phyloP scores from a whole-genome alignment of 306 rosid species.

The Ochetophila trinervis region DNA sequence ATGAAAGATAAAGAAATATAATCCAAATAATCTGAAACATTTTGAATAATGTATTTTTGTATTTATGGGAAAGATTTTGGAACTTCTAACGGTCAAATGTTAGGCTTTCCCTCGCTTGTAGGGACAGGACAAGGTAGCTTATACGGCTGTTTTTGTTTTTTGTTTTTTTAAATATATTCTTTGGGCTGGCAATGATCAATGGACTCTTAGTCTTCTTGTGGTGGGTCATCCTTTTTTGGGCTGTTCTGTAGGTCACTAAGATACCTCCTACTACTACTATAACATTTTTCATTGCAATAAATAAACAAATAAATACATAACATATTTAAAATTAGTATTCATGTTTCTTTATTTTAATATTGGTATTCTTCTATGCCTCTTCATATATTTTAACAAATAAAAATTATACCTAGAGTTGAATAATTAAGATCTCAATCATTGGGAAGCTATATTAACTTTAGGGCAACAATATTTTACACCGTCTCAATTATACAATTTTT shows the following conservation, averaged over 20 bases:
- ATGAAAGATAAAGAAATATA: constrained; percentile 11
- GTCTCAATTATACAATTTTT: too few relatives aligned
- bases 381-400: too few relatives aligned
- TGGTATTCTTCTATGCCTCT: too few relatives aligned
- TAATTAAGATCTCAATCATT: too few relatives aligned
- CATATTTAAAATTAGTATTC: too few relatives aligned
- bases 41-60: neutral
- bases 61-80: neutral
- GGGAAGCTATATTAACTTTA: too few relatives aligned
- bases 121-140: constrained; percentile 14
- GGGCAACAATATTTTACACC: too few relatives aligned
- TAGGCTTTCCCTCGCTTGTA: constrained; percentile 3
- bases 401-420: too few relatives aligned
- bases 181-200: constrained; percentile 15
- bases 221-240: neutral
- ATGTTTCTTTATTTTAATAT: too few relatives aligned
- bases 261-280: neutral
- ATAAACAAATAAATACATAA: too few relatives aligned
- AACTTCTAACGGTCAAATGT: constrained; percentile 54
- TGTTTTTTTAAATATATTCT: constrained; percentile 13
- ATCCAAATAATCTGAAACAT: constrained; percentile 19
- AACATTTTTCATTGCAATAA: too few relatives aligned
- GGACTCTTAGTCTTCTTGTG: neutral
- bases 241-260: neutral
- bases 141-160: neutral